Conservation (phyloP, 192 early-diverging fungal species). For the Rhizophlyctis rosea region DNA sequence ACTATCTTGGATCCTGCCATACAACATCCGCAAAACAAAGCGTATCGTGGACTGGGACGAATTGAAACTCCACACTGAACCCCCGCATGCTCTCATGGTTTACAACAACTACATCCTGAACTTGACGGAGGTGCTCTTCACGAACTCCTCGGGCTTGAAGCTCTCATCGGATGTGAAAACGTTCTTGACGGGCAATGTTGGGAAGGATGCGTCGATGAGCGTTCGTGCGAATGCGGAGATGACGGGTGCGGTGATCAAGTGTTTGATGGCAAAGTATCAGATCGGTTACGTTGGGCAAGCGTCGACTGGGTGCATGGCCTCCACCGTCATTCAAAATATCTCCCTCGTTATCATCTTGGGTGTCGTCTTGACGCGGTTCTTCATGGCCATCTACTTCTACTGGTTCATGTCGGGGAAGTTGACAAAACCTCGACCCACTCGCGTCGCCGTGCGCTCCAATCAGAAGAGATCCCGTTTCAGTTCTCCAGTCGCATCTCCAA, state of each 20-base stretch:
- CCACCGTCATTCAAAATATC: conserved; percentile 26
- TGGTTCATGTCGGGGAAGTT: conserved; percentile 24
- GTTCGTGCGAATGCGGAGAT: conserved; percentile 16
- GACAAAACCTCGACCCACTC: neutral
- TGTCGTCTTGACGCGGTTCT: conserved; percentile 40
- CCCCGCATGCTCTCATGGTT: conserved; percentile 30
- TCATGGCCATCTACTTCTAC: conserved; percentile 46
- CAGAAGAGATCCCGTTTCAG: neutral
- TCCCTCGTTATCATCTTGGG: conserved; percentile 39
- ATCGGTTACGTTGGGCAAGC: conserved; percentile 31
- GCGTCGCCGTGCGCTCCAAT: neutral
- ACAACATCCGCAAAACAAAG: conserved; percentile 8
- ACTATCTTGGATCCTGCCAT: neutral
- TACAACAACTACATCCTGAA: conserved; percentile 43
- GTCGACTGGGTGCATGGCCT: conserved; percentile 37
- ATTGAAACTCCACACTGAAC: neutral
- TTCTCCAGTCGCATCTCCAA: neutral
- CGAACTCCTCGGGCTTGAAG: conserved; percentile 3
- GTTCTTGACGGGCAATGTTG: conserved; percentile 18
- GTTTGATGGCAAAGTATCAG: conserved; percentile 18
- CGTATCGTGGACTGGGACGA: conserved; percentile 17
- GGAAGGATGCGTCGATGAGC: conserved; percentile 35
- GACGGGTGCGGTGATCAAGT: conserved; percentile 21
- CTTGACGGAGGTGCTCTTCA: conserved; percentile 21
- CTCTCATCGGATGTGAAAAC: conserved; percentile 7